Percentiles rank a stretch among this genome's conserved stretches.
These are phyloP conservation scores for Annulohypoxylon nitens DNA, from an alignment of 495 filamentous ascomycete genomes.

Conservation along the genomic window DNA sequence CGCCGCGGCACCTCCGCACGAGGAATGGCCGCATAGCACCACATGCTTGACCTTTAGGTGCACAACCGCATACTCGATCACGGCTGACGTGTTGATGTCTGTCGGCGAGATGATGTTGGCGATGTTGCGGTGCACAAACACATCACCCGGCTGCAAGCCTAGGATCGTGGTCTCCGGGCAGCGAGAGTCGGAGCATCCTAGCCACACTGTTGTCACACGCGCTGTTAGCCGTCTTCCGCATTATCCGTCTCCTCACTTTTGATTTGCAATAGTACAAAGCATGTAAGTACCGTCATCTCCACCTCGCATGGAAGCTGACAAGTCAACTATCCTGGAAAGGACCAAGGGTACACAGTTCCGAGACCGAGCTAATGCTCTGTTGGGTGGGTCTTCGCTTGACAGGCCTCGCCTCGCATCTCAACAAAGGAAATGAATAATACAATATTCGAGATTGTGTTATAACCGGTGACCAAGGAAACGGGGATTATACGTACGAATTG, in stretches of 20 bases:
- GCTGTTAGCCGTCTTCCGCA: constrained; percentile 22
- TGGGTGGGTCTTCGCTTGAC: constrained; percentile 40
- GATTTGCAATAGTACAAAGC: neutral
- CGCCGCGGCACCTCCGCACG: constrained; percentile 82
- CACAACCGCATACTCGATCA: constrained; percentile 86
- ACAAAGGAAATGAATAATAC: constrained; percentile 27
- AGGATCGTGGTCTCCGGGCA: constrained; percentile 89
- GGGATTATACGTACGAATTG: constrained; percentile 68
- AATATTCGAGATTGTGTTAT: constrained; percentile 10
- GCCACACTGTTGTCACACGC: constrained; percentile 71
- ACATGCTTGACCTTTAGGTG: constrained; percentile 84
- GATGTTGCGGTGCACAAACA: constrained; percentile 96
- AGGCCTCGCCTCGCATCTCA: constrained; percentile 37
- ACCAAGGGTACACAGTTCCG: neutral
- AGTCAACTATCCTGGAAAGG: neutral
- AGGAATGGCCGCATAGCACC: constrained; percentile 86
- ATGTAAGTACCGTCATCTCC: constrained; percentile 3
- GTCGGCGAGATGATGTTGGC: constrained; percentile 85
- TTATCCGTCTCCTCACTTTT: constrained; percentile 17
- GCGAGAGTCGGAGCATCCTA: constrained; percentile 92
- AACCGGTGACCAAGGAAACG: constrained; percentile 9
- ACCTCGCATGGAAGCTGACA: neutral
- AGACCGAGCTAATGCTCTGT: constrained; percentile 41
- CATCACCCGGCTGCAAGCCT: constrained; percentile 84
- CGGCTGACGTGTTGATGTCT: constrained; percentile 80